These are phyloP conservation scores for Linum tenue DNA, from an alignment of 345 rosid species.

Conservation along the genomic window DNA sequence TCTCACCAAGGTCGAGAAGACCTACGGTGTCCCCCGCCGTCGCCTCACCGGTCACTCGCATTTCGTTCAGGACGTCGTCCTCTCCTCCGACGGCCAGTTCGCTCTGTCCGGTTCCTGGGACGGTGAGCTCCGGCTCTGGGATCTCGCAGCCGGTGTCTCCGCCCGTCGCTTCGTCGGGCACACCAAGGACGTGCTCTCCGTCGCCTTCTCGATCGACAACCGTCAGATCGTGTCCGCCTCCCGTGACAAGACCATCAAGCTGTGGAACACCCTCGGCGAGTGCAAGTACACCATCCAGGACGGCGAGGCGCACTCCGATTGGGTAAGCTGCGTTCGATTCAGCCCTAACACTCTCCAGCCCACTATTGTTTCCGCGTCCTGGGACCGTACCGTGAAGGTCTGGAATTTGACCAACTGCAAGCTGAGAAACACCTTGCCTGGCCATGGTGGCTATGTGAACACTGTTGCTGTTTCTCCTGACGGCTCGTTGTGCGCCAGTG, in stretches of 20 bases:
- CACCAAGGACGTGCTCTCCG: constrained; percentile 89
- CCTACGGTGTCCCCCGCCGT: constrained; percentile 21
- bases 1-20: constrained; percentile 77
- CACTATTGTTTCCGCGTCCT: constrained; percentile 86
- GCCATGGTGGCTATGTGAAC: constrained; percentile 75
- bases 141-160: constrained; percentile 59
- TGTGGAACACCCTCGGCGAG: constrained; percentile 95
- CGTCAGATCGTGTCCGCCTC: constrained; percentile 98
- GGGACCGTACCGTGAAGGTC: constrained; percentile 83
- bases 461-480: constrained; percentile 95
- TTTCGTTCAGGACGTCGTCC: constrained; percentile 8
- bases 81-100: constrained; percentile 8
- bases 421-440: constrained; percentile 60
- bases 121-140: constrained; percentile 32
- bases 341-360: constrained; percentile 76
- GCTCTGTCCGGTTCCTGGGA: constrained; percentile 10
- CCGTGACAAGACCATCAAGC: constrained; percentile 81
- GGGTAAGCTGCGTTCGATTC: constrained; percentile 95
- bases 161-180: constrained; percentile 93
- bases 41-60: constrained; percentile 10
- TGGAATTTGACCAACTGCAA: constrained; percentile 95
- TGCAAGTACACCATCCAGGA: constrained; percentile 94
- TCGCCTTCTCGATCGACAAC: constrained; percentile 90
- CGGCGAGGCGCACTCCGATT: constrained; percentile 73
- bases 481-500: constrained; percentile 89